Percentiles rank a stretch among this genome's conserved stretches.
Conservation (phyloP, 164 flowering plant genomes). For the Pachysandra terminalis region DNA sequence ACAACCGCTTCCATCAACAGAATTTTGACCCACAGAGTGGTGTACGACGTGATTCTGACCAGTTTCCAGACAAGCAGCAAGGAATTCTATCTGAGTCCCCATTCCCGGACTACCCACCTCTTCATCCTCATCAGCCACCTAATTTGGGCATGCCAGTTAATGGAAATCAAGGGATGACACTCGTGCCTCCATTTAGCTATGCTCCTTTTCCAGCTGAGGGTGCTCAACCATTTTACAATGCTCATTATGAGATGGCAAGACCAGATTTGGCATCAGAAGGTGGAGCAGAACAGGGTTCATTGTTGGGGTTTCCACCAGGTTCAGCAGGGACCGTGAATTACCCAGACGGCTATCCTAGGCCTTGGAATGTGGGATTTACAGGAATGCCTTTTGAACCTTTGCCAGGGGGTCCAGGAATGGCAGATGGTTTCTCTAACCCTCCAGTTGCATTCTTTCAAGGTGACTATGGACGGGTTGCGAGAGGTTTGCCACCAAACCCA, state of each 20-base stretch:
- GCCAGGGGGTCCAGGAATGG: constrained; percentile 33
- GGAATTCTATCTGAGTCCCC: constrained; percentile 36
- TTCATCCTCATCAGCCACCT: constrained; percentile 46
- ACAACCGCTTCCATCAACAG: constrained; percentile 45
- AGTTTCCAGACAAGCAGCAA: constrained; percentile 47
- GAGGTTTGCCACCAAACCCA: constrained; percentile 31
- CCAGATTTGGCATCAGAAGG: constrained; percentile 46
- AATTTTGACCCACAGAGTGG: constrained; percentile 38
- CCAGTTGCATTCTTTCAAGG: constrained; percentile 43
- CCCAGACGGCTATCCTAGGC: constrained; percentile 44
- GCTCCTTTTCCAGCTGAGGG: constrained; percentile 59
- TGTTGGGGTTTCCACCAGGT: constrained; percentile 60
- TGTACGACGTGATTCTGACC: constrained; percentile 45
- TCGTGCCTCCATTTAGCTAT: constrained; percentile 50
- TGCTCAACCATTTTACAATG: constrained; percentile 46
- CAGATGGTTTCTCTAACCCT: constrained; percentile 38
- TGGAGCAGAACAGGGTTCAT: constrained; percentile 63
- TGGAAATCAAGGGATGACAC: constrained; percentile 34
- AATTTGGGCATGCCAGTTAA: constrained; percentile 48
- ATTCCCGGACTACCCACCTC: constrained; percentile 39
- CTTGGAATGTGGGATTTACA: constrained; percentile 49
- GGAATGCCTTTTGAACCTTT: constrained; percentile 38
- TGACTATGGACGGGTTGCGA: constrained; percentile 40
- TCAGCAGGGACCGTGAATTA: constrained; percentile 33
- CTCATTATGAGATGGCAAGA: constrained; percentile 50